These are phyloP conservation scores for Andrographis paniculata DNA, from an alignment of 305 asterid genomes.

Conservation along the genomic window DNA sequence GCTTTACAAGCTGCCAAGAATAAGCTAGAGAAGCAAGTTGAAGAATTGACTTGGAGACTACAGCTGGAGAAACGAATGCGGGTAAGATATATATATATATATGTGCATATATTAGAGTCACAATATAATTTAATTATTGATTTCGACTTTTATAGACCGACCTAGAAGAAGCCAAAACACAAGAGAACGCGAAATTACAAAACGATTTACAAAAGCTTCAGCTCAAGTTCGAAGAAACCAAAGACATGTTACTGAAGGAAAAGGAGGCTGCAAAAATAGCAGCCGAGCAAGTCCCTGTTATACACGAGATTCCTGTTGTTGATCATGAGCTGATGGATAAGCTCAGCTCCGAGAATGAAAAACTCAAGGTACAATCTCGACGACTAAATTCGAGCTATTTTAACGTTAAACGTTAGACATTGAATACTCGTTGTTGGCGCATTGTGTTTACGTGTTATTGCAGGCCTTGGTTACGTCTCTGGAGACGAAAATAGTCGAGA, in stretches of 20 bases:
- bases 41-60: slow-evolving; percentile 95
- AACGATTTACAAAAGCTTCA: slow-evolving; percentile 76
- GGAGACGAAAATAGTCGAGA: slow-evolving; percentile 78
- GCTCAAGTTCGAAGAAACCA: slow-evolving; percentile 71
- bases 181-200: slow-evolving; percentile 78
- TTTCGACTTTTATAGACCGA: slow-evolving; percentile 55
- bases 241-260: slow-evolving; percentile 63
- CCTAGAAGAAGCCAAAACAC: slow-evolving; percentile 89
- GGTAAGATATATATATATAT: slow-evolving; percentile 31
- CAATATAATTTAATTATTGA: neutral
- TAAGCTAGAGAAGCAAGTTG: slow-evolving; percentile 99
- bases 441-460: slow-evolving; percentile 9
- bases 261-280: slow-evolving; percentile 49
- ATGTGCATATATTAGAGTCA: too few relatives aligned
- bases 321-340: slow-evolving; percentile 73
- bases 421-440: slow-evolving; percentile 2
- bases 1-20: slow-evolving; percentile 99
- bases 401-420: too few relatives aligned
- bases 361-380: slow-evolving; percentile 55
- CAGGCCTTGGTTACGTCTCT: slow-evolving; percentile 84
- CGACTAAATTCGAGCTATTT: slow-evolving; percentile 4
- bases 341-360: slow-evolving; percentile 74
- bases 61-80: slow-evolving; percentile 99
- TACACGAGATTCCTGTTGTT: slow-evolving; percentile 87
- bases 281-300: slow-evolving; percentile 62